Conservation (phyloP, 805 yeast species). For the Wickerhamomyces silvicola region DNA sequence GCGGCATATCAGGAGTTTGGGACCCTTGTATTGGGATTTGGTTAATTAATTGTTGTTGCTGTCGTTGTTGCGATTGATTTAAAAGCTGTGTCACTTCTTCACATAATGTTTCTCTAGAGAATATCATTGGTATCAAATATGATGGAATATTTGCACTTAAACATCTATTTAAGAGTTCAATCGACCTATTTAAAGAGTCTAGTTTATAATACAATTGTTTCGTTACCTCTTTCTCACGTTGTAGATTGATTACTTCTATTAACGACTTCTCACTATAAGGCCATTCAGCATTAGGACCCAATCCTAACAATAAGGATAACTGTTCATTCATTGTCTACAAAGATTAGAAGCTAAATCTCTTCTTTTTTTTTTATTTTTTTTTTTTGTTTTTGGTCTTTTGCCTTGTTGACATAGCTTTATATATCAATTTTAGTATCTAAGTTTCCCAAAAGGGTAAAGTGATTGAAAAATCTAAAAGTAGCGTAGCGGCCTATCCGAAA, state of each 20-base stretch:
- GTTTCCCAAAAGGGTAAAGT: conserved; percentile 3
- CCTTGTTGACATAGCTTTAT: no score
- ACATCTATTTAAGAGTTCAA: conserved; percentile 60
- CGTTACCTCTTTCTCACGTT: conserved; percentile 67
- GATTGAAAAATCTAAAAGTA: no score
- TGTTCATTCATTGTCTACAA: conserved; percentile 15
- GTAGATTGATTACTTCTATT: conserved; percentile 18
- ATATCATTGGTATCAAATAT: conserved; percentile 53
- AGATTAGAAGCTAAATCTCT: no score
- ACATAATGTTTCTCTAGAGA: conserved; percentile 30
- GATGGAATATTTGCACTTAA: conserved; percentile 57
- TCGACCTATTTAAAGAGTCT: conserved; percentile 53
- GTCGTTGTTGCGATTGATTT: conserved; percentile 7
- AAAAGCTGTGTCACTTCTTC: conserved; percentile 13
- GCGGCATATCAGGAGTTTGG: no score
- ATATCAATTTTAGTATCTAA: no score
- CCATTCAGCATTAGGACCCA: conserved; percentile 19
- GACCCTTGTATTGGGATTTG: no score
- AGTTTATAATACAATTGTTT: conserved; percentile 70
- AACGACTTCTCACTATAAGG: conserved; percentile 19
- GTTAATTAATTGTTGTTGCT: no score
- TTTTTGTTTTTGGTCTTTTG: no score
- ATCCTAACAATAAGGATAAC: conserved; percentile 17
- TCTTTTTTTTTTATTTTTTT: no score
- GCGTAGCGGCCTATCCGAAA: no score